Evolutionary conservation across 2,329 filamentous ascomycete species (phyloP).

Genomic region (Colletotrichum sublineola): DNA sequence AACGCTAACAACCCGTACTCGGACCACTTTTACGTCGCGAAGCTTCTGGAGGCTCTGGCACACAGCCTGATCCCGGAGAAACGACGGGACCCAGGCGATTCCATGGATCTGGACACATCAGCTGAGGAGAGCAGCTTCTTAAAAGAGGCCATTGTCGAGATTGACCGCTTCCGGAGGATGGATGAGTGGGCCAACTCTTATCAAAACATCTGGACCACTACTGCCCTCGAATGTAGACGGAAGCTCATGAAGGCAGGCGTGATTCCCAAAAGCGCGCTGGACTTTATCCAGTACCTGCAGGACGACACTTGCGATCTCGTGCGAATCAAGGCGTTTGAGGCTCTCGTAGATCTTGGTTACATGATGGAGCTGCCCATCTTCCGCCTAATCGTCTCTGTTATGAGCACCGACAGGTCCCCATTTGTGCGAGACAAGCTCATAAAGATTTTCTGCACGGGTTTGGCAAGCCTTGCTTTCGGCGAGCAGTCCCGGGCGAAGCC

Average conservation of each 20-base stretch:
- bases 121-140: constrained; percentile 63
- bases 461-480: constrained; percentile 75
- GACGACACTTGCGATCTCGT: constrained; percentile 74
- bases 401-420: constrained; percentile 74
- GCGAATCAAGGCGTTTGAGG: constrained; percentile 75
- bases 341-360: constrained; percentile 73
- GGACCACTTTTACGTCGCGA: constrained; percentile 89
- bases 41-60: constrained; percentile 75
- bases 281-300: constrained; percentile 74
- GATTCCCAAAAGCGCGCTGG: constrained; percentile 65
- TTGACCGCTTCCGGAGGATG: constrained; percentile 75
- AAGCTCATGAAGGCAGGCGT: constrained; percentile 74
- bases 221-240: constrained; percentile 72
- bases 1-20: constrained; percentile 91
- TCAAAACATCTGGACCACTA: constrained; percentile 75
- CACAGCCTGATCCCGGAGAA: constrained; percentile 68
- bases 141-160: constrained; percentile 69
- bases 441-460: constrained; percentile 68
- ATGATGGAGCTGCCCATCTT: constrained; percentile 69
- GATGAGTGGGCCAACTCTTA: constrained; percentile 78
- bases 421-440: constrained; percentile 73
- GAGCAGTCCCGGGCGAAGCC: constrained; percentile 63
- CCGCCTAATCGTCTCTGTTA: constrained; percentile 67
- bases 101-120: constrained; percentile 53
- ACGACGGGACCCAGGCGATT: constrained; percentile 52